A percentile compares a stretch with the other conserved stretches of the same genome.
phyloP scores from a whole-genome alignment of 2,329 filamentous ascomycete genomes.

The Apiospora pterosperma region DNA sequence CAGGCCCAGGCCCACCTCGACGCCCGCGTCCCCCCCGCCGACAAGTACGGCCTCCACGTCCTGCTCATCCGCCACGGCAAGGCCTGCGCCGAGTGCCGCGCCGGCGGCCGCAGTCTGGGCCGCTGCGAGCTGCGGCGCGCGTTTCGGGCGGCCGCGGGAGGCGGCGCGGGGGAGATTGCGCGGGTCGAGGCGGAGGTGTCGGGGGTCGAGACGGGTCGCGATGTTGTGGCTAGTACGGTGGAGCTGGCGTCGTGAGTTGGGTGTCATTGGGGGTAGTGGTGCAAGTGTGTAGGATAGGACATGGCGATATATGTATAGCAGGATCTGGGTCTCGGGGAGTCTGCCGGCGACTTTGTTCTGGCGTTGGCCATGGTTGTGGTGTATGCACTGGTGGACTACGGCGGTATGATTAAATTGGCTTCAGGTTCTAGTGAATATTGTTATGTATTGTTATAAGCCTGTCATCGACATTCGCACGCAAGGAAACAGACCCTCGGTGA shows the following conservation, averaged over 20 bases:
- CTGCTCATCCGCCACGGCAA: conserved; percentile 46
- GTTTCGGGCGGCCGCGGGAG: conserved; percentile 23
- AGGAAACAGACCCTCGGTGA: too few species aligned
- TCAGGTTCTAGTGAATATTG: too few species aligned
- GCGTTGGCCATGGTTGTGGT: too few species aligned
- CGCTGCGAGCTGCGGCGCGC: conserved; percentile 38
- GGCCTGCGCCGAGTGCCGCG: conserved; percentile 41
- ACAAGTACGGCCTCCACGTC: conserved; percentile 49
- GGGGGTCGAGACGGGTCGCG: conserved; percentile 5
- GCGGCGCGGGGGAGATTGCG: conserved; percentile 11
- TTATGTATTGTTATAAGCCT: too few species aligned
- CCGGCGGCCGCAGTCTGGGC: conserved; percentile 36
- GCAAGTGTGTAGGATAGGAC: not conserved
- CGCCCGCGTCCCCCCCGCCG: conserved; percentile 39
- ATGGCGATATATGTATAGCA: too few species aligned
- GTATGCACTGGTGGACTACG: too few species aligned
- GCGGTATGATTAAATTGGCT: too few species aligned
- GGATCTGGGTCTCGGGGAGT: too few species aligned
- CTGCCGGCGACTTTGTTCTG: too few species aligned
- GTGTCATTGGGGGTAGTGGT: not conserved
- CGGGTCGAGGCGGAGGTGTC: conserved; percentile 9
- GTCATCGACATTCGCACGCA: too few species aligned
- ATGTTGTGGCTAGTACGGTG: conserved; percentile 4
- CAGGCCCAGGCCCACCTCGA: conserved; percentile 50
- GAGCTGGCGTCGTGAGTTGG: not conserved